A percentile compares a stretch with the other conserved stretches of the same genome.
phyloP scores from a whole-genome alignment of 106 monocot genomes.

The Agapanthus africanus region DNA sequence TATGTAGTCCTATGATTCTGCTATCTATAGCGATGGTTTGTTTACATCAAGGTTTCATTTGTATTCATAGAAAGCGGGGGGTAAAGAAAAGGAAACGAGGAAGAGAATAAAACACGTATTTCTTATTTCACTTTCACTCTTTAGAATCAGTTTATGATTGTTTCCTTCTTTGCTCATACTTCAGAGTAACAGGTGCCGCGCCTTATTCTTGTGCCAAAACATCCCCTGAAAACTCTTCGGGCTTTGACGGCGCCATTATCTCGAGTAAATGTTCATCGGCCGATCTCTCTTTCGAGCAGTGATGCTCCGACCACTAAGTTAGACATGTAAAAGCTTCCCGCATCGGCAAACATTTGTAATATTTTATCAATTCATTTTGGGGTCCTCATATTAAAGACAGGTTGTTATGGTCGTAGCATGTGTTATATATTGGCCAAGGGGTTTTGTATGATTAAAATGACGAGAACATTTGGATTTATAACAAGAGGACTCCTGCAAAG shows the following conservation, averaged over 20 bases:
- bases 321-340: constrained; percentile 18
- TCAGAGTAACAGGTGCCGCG: too few relatives aligned
- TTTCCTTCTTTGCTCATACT: not conserved
- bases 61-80: not conserved
- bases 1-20: not conserved
- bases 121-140: not conserved
- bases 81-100: not conserved
- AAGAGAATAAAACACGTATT: not conserved
- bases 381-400: not conserved
- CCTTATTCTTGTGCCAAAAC: too few relatives aligned
- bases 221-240: constrained; percentile 2
- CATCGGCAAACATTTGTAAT: not conserved
- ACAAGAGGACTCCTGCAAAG: not conserved
- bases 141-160: not conserved
- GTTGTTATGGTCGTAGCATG: not conserved
- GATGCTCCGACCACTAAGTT: too few relatives aligned
- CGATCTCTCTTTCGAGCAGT: constrained; percentile 20
- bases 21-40: not conserved
- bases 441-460: constrained; percentile 1
- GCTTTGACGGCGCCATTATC: constrained; percentile 2
- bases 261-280: constrained; percentile 21
- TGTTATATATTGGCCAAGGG: not conserved
- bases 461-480: not conserved
- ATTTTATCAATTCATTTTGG: not conserved
- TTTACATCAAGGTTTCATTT: not conserved